A percentile compares a stretch with the other conserved stretches of the same genome.
Conservation (phyloP, 73 alveolate species). For the Paramecium sexaurelia region DNA sequence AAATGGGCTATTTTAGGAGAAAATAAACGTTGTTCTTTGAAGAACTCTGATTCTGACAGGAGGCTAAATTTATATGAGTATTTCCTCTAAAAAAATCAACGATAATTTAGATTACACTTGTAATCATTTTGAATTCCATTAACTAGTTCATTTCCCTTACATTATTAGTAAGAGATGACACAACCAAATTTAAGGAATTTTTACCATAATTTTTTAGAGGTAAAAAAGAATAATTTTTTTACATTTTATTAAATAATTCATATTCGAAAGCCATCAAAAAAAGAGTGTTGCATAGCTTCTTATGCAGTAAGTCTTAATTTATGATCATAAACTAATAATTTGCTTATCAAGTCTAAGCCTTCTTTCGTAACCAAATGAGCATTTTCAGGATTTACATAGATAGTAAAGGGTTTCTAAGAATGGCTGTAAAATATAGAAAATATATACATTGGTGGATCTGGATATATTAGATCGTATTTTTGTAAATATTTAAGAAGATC, state of each 20-base stretch:
- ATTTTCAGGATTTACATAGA: constrained; percentile 76
- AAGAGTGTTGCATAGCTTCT: constrained; percentile 33
- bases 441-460: constrained; percentile 36
- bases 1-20: constrained; percentile 67
- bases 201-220: constrained; percentile 48
- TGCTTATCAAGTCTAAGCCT: constrained; percentile 81
- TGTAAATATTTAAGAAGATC: constrained; percentile 72
- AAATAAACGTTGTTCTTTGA: constrained; percentile 62
- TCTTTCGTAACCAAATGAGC: constrained; percentile 78
- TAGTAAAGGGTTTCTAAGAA: constrained; percentile 78
- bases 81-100: constrained; percentile 25
- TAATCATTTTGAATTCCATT: constrained; percentile 62
- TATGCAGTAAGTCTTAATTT: constrained; percentile 17
- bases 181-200: constrained; percentile 70
- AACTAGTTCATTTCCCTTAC: constrained; percentile 39
- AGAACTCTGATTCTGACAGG: constrained; percentile 68
- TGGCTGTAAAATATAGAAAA: constrained; percentile 60
- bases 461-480: constrained; percentile 70
- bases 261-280: background rate
- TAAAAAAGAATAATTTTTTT: background rate
- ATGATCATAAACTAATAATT: constrained; percentile 86
- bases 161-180: constrained; percentile 69
- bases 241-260: background rate
- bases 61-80: constrained; percentile 72
- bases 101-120: background rate